Conservation (phyloP, 495 filamentous ascomycete species). For the Penicillium parvum region DNA sequence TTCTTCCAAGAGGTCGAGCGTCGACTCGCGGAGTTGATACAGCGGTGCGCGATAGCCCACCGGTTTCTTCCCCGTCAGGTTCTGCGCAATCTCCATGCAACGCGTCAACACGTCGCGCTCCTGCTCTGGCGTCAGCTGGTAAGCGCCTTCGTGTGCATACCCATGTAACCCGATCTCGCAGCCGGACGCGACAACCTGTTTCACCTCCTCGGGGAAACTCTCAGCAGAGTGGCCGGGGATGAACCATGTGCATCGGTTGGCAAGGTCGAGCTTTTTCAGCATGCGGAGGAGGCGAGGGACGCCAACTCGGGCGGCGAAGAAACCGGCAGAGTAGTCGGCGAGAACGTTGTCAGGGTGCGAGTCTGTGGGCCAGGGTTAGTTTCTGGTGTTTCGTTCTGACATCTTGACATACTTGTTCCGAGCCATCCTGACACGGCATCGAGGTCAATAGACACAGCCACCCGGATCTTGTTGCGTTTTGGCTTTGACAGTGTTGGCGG, state of each 20-base stretch:
- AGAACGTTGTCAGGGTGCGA: constrained; percentile 24
- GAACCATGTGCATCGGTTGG: constrained; percentile 57
- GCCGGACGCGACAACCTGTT: constrained; percentile 50
- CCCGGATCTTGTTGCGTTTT: constrained; percentile 41
- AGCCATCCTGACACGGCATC: constrained; percentile 59
- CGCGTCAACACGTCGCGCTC: constrained; percentile 52
- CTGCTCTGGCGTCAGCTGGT: constrained; percentile 53
- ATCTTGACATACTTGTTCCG: constrained; percentile 41
- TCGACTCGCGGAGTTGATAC: constrained; percentile 54
- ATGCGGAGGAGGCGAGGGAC: constrained; percentile 56
- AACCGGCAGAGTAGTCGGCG: constrained; percentile 55
- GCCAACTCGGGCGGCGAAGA: constrained; percentile 57
- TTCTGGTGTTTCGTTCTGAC: background rate
- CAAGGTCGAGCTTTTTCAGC: constrained; percentile 49
- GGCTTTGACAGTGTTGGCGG: constrained; percentile 21
- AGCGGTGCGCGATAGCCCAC: constrained; percentile 55
- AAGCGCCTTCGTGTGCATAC: constrained; percentile 56
- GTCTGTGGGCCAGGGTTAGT: constrained; percentile 1
- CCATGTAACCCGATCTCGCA: constrained; percentile 59
- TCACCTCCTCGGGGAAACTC: constrained; percentile 52
- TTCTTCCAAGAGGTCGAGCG: constrained; percentile 50
- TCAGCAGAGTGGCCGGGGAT: constrained; percentile 61
- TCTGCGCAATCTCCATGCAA: constrained; percentile 48
- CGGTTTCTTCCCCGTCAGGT: constrained; percentile 50
- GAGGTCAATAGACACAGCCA: constrained; percentile 55